Evolutionary conservation across 108 stramenopile genomes (phyloP).

Genomic region (Cyclotella baltica): DNA sequence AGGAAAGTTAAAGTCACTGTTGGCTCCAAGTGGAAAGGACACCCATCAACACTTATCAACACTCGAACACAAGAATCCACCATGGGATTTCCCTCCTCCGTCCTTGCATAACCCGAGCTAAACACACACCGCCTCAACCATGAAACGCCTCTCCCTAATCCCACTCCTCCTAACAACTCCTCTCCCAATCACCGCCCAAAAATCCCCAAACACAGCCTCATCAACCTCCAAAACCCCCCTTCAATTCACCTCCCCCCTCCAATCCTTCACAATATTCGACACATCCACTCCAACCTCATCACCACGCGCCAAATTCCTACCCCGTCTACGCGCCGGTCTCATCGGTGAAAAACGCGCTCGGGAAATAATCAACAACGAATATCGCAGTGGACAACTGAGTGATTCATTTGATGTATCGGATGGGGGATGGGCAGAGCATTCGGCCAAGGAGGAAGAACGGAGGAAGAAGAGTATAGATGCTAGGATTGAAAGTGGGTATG

Average conservation of each 20-base stretch:
- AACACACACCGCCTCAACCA: background rate
- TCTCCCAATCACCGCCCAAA: conserved; percentile 7
- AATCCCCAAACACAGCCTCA: conserved; percentile 8
- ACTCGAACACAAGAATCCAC: background rate
- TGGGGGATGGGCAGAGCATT: conserved; percentile 61
- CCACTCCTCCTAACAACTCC: background rate
- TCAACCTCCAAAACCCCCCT: conserved; percentile 22
- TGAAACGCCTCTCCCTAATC: conserved; percentile 11
- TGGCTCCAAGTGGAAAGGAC: too few relatives aligned
- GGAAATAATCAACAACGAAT: conserved; percentile 55
- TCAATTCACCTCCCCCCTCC: conserved; percentile 78
- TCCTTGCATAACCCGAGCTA: background rate
- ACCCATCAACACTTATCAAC: background rate
- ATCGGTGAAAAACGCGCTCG: conserved; percentile 66
- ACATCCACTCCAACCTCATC: conserved; percentile 41
- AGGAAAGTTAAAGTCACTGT: too few relatives aligned
- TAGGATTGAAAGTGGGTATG: conserved; percentile 68
- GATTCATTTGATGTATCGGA: background rate
- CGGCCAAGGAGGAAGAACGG: conserved; percentile 48
- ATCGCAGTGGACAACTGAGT: conserved; percentile 20
- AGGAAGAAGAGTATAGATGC: conserved; percentile 50
- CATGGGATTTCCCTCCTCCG: conserved; percentile 5
- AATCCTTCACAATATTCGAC: conserved; percentile 77
- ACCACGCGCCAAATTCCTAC: conserved; percentile 67
- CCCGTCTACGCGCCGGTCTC: conserved; percentile 67